A percentile compares a stretch with the other conserved stretches of the same genome.
These are phyloP conservation scores for Phellinidium pouzarii DNA, from an alignment of 1,284 basidiomycete species.

Conservation along the genomic window DNA sequence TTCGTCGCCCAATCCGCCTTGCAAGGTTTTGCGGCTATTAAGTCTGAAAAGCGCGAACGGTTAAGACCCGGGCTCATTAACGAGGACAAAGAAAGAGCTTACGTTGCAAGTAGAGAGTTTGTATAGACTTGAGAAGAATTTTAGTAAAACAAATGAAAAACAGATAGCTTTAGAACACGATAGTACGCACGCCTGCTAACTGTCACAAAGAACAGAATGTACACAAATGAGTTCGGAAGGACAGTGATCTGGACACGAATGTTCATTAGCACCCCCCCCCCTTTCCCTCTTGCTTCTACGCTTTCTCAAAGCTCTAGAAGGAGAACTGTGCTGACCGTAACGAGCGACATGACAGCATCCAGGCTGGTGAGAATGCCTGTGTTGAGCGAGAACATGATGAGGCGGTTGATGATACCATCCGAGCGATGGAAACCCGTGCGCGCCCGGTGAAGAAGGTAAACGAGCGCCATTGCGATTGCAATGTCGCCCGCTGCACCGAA, in stretches of 20 bases:
- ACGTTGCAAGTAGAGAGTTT: constrained; percentile 18
- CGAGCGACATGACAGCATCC: constrained; percentile 8
- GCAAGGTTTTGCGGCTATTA: constrained; percentile 7
- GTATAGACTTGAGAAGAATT: constrained; percentile 11
- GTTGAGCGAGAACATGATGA: constrained; percentile 17
- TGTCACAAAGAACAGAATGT: constrained; percentile 14
- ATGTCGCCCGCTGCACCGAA: constrained; percentile 7
- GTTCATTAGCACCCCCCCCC: background rate
- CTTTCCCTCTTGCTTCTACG: background rate
- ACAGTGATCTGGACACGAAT: background rate
- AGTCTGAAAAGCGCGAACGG: constrained; percentile 6
- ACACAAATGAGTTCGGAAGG: constrained; percentile 10
- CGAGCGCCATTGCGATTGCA: constrained; percentile 15
- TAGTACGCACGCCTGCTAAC: constrained; percentile 16
- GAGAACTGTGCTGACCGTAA: constrained; percentile 8
- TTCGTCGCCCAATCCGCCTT: constrained; percentile 11
- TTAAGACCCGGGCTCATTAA: background rate
- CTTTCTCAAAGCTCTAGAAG: too few species aligned
- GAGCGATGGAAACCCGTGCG: constrained; percentile 14
- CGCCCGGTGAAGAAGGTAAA: constrained; percentile 11
- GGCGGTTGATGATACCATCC: constrained; percentile 10
- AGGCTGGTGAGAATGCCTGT: constrained; percentile 19
- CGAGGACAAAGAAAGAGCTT: background rate
- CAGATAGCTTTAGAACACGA: constrained; percentile 1
- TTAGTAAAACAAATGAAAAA: background rate